Conservation (phyloP, 495 filamentous ascomycete species). For the Letharia lupina region DNA sequence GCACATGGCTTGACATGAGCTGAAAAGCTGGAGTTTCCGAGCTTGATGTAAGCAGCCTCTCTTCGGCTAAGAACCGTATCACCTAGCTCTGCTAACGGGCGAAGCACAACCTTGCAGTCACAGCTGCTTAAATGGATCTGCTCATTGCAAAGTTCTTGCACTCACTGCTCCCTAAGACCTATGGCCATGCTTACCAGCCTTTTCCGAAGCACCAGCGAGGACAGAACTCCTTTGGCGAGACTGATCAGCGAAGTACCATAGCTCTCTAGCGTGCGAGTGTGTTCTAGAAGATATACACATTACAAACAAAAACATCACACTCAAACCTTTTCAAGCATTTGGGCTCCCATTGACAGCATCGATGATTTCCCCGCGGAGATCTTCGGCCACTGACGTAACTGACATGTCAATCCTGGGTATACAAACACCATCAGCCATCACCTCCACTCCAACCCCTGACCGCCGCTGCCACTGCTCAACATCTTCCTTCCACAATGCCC, state of each 20-base stretch:
- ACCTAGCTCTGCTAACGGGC: not conserved
- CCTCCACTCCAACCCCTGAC: not conserved
- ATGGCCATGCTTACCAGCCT: not conserved
- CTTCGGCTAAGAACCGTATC: not conserved
- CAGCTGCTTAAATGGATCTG: not conserved
- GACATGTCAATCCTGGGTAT: not conserved
- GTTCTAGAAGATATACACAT: not conserved
- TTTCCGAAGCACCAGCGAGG: not conserved
- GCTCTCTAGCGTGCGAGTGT: not conserved
- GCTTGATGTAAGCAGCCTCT: not conserved
- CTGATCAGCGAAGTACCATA: not conserved
- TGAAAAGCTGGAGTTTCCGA: not conserved
- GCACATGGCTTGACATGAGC: not conserved
- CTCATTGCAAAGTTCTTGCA: not conserved
- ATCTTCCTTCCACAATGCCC: conserved; percentile 26
- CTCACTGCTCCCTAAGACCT: not conserved
- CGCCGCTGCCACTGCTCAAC: too few relatives aligned
- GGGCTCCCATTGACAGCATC: not conserved
- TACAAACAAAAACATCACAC: not conserved
- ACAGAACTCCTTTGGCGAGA: not conserved
- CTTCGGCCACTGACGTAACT: not conserved
- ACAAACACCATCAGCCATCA: not conserved
- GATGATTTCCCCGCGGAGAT: not conserved
- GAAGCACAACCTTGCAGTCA: not conserved
- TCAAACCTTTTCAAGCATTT: not conserved